Conservation (phyloP, 2,329 filamentous ascomycete genomes). For the Xylaria sp. region DNA sequence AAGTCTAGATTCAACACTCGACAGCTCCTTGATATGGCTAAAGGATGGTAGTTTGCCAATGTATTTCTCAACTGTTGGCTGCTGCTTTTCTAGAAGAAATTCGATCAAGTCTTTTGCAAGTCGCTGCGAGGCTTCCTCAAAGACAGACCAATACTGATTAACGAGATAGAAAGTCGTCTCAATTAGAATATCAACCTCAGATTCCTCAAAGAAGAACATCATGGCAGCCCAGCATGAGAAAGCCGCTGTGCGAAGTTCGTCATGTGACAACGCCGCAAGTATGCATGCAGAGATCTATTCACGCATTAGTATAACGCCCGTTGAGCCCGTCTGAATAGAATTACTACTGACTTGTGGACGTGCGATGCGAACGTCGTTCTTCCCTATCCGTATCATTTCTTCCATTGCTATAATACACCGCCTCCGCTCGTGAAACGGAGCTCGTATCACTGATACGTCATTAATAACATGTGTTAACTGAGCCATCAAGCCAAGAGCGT, state of each 20-base stretch:
- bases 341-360: slow-evolving; percentile 76
- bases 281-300: slow-evolving; percentile 87
- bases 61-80: slow-evolving; percentile 68
- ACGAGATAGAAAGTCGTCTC: slow-evolving; percentile 93
- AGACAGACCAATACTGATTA: slow-evolving; percentile 78
- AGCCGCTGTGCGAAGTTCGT: slow-evolving; percentile 78
- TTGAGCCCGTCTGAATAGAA: background rate
- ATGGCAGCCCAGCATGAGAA: slow-evolving; percentile 88
- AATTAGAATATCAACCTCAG: slow-evolving; percentile 81
- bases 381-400: slow-evolving; percentile 84
- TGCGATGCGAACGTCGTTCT: slow-evolving; percentile 77
- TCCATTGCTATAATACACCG: slow-evolving; percentile 84
- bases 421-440: slow-evolving; percentile 73
- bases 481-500: slow-evolving; percentile 88
- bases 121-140: slow-evolving; percentile 69
- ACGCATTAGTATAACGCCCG: slow-evolving; percentile 40
- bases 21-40: slow-evolving; percentile 73
- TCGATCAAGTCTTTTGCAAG: slow-evolving; percentile 71
- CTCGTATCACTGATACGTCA: slow-evolving; percentile 65
- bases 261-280: slow-evolving; percentile 80
- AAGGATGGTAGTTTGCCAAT: slow-evolving; percentile 84
- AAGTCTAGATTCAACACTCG: slow-evolving; percentile 73
- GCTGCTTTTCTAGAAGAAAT: slow-evolving; percentile 72
- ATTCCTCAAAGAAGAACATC: slow-evolving; percentile 76
- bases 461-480: slow-evolving; percentile 83